Base-by-base conservation (phyloP, 495 filamentous ascomycete genomes). In the Xylaria castorea region DNA sequence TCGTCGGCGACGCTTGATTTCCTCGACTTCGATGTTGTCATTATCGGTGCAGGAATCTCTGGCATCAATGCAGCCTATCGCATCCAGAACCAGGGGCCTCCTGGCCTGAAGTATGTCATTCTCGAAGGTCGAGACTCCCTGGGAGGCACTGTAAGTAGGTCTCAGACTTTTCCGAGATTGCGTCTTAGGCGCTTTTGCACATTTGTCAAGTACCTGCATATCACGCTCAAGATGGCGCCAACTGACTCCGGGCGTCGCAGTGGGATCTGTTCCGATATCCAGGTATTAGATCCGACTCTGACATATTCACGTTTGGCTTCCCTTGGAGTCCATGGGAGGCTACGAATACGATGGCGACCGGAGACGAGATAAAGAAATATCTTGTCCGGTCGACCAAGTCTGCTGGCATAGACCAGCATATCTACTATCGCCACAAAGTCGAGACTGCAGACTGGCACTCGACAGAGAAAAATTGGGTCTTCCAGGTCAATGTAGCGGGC, bases 21-120 rank as follows among this genome's bases (percentile, higher is more conserved):
- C 32, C 27, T 67, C 14, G 70, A 74, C 34, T 60, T 84, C 76
- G 92, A 95, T 80, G 83, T 94, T 20, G 77, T 92, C 70, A 88
- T 95, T 75, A 77, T 94, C 46, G 92, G 92, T 61, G 92, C 92
- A 1, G 92, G 92, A 32, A 88, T 95, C 71, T 91, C 89, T 61
- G 93, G 92, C 70, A 91, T 94, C 83, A 94, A 95, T 77, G 83
- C 89, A 53, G 92, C 85, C 25, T 93, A 94, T 75, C 87, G 89
- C 5, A 74, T 95, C 0, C 91, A 93, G 76, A 83, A 83, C 2
- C 80, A 88, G 72, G 78, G 90, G 3, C 90, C 92, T 0, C 74
- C 85, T 48, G 81, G 82, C 67, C 82, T 75, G 51, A 72, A 25
- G 72, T 92, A 88, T 76, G 82, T 87, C 60, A 86, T 94, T 67